Percentiles rank a stretch among this genome's conserved stretches.
Conservation (phyloP, 2,329 filamentous ascomycete species). For the Delphinella strobiligena region DNA sequence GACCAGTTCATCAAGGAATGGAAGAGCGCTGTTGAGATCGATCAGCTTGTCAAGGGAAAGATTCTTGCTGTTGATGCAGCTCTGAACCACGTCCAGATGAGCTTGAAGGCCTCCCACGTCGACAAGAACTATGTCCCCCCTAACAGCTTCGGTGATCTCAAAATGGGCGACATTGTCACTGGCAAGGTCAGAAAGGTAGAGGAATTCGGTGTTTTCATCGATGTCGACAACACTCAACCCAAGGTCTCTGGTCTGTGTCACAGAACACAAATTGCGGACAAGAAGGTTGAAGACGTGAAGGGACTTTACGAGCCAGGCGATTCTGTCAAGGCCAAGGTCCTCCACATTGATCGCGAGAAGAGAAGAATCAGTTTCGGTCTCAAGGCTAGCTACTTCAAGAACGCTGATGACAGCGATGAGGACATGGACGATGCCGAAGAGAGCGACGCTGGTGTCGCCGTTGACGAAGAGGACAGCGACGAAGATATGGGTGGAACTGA, state of each 20-base stretch:
- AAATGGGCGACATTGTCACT: slow-evolving; percentile 68
- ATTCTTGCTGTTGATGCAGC: slow-evolving; percentile 59
- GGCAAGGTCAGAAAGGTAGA: slow-evolving; percentile 89
- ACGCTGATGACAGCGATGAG: slow-evolving; percentile 38
- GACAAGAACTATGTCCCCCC: slow-evolving; percentile 67
- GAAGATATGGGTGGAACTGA: slow-evolving; percentile 31
- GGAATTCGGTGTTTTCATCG: slow-evolving; percentile 88
- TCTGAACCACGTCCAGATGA: slow-evolving; percentile 68
- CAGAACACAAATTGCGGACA: slow-evolving; percentile 81
- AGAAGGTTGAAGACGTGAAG: slow-evolving; percentile 67
- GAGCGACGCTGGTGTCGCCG: slow-evolving; percentile 22
- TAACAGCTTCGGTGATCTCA: slow-evolving; percentile 63
- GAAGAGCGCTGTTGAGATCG: slow-evolving; percentile 77
- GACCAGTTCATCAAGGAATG: slow-evolving; percentile 90
- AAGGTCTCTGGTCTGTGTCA: slow-evolving; percentile 93
- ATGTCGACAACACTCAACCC: slow-evolving; percentile 64
- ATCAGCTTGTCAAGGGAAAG: slow-evolving; percentile 83
- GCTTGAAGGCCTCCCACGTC: slow-evolving; percentile 72
- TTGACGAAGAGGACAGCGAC: slow-evolving; percentile 23
- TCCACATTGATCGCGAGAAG: slow-evolving; percentile 64
- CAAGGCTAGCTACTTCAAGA: slow-evolving; percentile 82
- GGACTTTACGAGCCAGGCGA: slow-evolving; percentile 87
- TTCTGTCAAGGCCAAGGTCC: slow-evolving; percentile 78
- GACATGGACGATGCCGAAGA: slow-evolving; percentile 31
- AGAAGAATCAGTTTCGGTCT: slow-evolving; percentile 78